Evolutionary conservation across 148 eudicot genomes (phyloP).

Genomic region (Polygonum aviculare): DNA sequence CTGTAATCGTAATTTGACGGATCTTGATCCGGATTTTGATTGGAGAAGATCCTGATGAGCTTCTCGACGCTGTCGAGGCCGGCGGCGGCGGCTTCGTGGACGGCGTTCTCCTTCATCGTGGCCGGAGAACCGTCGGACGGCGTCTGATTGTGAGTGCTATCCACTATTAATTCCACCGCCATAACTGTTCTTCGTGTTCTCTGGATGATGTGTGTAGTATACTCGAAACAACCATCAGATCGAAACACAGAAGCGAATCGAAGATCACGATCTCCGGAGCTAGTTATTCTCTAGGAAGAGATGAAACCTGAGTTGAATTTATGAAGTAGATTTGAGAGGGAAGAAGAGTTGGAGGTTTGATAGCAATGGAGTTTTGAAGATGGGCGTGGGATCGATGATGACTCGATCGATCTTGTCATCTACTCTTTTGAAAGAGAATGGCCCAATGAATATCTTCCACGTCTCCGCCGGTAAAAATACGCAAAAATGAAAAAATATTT

Average conservation of each 20-base stretch:
- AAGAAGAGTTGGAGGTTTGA: neutral
- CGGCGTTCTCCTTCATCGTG: conserved; percentile 36
- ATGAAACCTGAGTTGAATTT: neutral
- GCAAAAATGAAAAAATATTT: too few relatives aligned
- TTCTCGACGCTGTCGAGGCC: conserved; percentile 60
- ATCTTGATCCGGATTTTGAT: conserved; percentile 13
- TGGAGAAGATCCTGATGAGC: conserved; percentile 41
- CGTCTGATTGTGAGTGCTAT: conserved; percentile 10
- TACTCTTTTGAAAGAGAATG: neutral
- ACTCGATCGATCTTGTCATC: neutral
- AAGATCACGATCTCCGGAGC: neutral
- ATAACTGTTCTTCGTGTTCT: conserved; percentile 12
- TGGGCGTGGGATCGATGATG: neutral
- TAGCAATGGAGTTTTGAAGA: neutral
- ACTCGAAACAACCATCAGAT: neutral
- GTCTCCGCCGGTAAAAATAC: neutral
- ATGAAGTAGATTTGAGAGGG: neutral
- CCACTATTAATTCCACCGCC: conserved; percentile 49
- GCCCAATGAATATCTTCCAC: neutral
- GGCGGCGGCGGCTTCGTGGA: conserved; percentile 47
- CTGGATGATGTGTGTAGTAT: neutral
- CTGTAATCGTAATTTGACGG: conserved; percentile 22
- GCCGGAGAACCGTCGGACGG: neutral
- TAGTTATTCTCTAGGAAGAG: neutral
- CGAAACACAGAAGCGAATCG: neutral